Percentiles rank a stretch among this genome's conserved stretches.
These are phyloP conservation scores for Kodamaea kaohsiungensis DNA, from an alignment of 805 yeast species.

Conservation along the genomic window DNA sequence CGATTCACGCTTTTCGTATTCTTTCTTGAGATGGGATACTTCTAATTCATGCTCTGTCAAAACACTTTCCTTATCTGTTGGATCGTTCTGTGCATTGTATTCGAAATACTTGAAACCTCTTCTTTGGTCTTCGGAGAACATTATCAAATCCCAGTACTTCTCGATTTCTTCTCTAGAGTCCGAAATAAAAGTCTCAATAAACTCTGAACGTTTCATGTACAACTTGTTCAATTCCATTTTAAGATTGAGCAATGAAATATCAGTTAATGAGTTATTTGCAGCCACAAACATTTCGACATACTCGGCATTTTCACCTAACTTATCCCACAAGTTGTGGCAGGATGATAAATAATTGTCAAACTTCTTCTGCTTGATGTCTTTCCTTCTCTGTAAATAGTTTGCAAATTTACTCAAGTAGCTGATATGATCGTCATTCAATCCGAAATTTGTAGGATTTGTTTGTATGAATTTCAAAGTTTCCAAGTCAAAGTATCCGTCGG, in stretches of 20 bases:
- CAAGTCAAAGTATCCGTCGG: slow-evolving; percentile 36
- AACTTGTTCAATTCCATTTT: slow-evolving; percentile 59
- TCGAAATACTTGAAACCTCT: slow-evolving; percentile 44
- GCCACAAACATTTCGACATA: slow-evolving; percentile 45
- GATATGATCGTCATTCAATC: slow-evolving; percentile 37
- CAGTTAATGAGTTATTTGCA: slow-evolving; percentile 49
- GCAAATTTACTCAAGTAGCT: slow-evolving; percentile 31
- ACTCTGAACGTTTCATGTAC: slow-evolving; percentile 57
- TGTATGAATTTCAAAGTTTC: slow-evolving; percentile 40
- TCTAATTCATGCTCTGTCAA: slow-evolving; percentile 67
- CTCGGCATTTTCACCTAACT: slow-evolving; percentile 49
- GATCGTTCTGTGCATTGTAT: slow-evolving; percentile 35
- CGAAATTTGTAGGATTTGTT: slow-evolving; percentile 40
- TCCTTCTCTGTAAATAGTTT: slow-evolving; percentile 32
- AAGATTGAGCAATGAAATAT: slow-evolving; percentile 49
- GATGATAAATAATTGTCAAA: slow-evolving; percentile 34
- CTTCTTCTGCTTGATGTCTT: slow-evolving; percentile 37
- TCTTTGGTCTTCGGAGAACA: slow-evolving; percentile 55
- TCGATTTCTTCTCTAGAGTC: slow-evolving; percentile 62
- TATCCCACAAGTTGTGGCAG: slow-evolving; percentile 57
- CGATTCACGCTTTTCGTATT: slow-evolving; percentile 52
- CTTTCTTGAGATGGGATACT: slow-evolving; percentile 49
- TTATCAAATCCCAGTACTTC: slow-evolving; percentile 62
- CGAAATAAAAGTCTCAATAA: slow-evolving; percentile 65
- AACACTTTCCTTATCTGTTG: slow-evolving; percentile 55